Base-by-base conservation (phyloP, 306 rosid genomes). In the Gillenia trifoliata region DNA sequence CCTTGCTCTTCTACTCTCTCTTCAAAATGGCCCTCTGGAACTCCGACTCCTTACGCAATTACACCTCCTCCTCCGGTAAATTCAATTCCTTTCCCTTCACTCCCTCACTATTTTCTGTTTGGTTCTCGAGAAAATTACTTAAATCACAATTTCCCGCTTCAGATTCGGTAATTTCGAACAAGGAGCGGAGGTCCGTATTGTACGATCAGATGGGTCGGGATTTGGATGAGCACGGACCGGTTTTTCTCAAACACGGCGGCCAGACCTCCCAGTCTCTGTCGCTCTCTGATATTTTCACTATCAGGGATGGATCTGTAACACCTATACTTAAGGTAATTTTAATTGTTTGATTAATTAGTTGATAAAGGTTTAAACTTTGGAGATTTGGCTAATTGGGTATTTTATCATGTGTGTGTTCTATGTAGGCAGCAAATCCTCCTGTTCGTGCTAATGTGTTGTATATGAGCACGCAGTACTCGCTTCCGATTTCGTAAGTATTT, bases 201-300 rank as follows among this genome's bases (percentile, higher is more conserved):
- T 94, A 94, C 74, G 89, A 92, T 61, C 84, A 77, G 78, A 92
- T 94, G 99, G 96, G 67, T 33, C 76, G 74, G 66, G 99, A 92
- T 80, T 88, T 92, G 63, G 90, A 88, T 75, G 88, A 91, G 76
- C 88, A 87, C 26, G 99, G 99, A 71, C 85, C 97, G 60, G 66
- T 85, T 36, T 94, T 94, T 71, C 88, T 94, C 43, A 85, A 89
- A 36, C 89, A 71, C 8, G 96, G 97, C 8, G 96, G 99, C n/a
- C 88, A 82, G 73, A 94, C 98, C 55, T 91, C 97, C 74, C 97
- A 94, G 85, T 94, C 98, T 15, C 75, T 94, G 78, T 87, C 98
- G 65, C 84, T 94, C 82, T 94, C 95, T 4, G 98, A 91, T 83
- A 64, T 94, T 26, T 94, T 94, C 60, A 85, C 91, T 1, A 49